Evolutionary conservation across 202 grass and related monocot species (phyloP), one percentile per base, ranked within the genome.

Genomic region (Musa balbisiana): DNA sequence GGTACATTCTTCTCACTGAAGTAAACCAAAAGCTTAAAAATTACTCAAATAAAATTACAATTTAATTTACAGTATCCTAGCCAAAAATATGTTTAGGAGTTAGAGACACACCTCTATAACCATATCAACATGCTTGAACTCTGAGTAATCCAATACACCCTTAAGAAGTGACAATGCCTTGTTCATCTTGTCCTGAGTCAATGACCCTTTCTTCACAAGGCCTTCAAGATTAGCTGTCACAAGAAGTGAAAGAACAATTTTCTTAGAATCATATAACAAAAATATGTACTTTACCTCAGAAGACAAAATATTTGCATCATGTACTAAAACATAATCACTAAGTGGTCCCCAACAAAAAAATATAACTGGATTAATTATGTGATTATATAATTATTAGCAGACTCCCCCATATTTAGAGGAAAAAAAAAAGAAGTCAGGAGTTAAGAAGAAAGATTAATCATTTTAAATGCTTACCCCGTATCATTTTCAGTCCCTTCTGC

Each of bases 91-190:
- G 13, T 73, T 26, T 69, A 50, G 49, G 76, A 74, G 10, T 50
- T 67, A 59, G 12, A 78, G 50, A 25, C 55, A 53, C 75, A 92
- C 95, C 95, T 99, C 95, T 13, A 99, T 99, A 87, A 99, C 95
- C 91, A 99, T 88, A 89, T 99, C 95, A 74, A 92, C 87, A 84
- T 95, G 81, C 83, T 90, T 88, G 83, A 99, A 95, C 68, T 99
- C 89, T 3, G 77, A 84, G 85, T 95, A 99, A 88, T 99, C 89
- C 50, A 95, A 79, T 58, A 73, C 85, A 76, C 91, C 95, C 79
- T 92, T 95, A 21, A 99, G 77, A 83, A 95, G 87, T 71, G 89
- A 95, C 25, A 92, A 73, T 24, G 95, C 59, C 52, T 99, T 99
- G 59, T 83, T 92, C 85, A 89, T 91, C 78, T 87, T 99, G 56